Evolutionary conservation across 306 rosid species (phyloP).

Genomic region (Rosa chinensis): DNA sequence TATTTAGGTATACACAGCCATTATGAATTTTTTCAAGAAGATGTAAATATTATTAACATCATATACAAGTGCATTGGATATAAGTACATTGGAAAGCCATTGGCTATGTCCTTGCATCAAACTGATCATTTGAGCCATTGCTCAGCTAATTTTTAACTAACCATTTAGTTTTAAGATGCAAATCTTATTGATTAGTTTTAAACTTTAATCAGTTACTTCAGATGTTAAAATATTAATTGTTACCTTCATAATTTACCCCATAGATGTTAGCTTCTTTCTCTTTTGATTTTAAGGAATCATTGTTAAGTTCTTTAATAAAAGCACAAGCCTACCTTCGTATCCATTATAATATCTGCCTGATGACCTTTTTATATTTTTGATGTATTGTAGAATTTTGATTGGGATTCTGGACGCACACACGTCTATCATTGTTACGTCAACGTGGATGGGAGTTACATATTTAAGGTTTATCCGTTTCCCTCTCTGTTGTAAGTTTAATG

Average conservation of each 20-base stretch:
- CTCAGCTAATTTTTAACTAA: neutral
- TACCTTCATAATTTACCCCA: neutral
- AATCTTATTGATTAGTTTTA: neutral
- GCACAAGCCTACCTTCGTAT: neutral
- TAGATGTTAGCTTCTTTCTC: neutral
- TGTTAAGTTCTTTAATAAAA: neutral
- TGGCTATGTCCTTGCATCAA: neutral
- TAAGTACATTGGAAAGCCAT: neutral
- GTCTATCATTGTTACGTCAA: constrained; percentile 59
- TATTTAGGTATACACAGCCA: neutral
- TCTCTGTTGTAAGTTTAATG: neutral
- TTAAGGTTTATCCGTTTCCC: constrained; percentile 58
- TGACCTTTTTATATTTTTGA: constrained; percentile 4
- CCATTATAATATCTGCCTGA: neutral
- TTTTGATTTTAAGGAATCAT: neutral
- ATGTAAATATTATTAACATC: neutral
- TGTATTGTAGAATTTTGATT: constrained; percentile 50
- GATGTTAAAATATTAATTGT: neutral
- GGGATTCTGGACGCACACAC: constrained; percentile 58
- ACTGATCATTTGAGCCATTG: neutral
- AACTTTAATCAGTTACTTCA: neutral
- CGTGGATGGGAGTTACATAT: constrained; percentile 45
- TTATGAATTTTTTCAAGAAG: neutral
- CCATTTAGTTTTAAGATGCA: neutral
- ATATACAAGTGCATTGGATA: neutral